Evolutionary conservation across 495 filamentous ascomycete genomes (phyloP), one percentile per base, ranked within the genome.

Genomic region (Astrothelium macrocarpum): DNA sequence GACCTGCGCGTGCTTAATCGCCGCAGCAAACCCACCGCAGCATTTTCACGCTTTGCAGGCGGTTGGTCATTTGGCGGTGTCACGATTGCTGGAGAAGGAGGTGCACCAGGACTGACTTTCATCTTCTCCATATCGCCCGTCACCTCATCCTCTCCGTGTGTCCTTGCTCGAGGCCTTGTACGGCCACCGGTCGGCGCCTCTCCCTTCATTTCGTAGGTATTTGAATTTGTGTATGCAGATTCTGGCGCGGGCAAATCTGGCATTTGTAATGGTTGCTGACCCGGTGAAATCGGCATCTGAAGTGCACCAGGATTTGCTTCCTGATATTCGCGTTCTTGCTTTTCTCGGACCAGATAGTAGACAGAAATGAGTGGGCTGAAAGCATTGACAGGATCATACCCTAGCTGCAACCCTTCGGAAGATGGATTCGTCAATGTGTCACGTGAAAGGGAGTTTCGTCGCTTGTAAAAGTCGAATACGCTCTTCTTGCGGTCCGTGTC

Each of bases 331-430:
- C 89, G 85, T 32, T 96, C 91, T 63, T 89, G 82, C 75, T 97
- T 97, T 76, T 99, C 94, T 62, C 87, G 88, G 43, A 96, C 94
- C 3, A 99, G 85, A 71, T 95, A 95, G 72, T 99, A 99, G 58
- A 97, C 85, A 2, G 95, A 97, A 25, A 97, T 81, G 56, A 99
- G 77, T 1, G 94, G 94, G 70, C 89, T 90, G 75, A 87, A 99
- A 2, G 94, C 94, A 74, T 97, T 97, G 59, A 94, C 76, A 2
- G 95, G 94, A 70, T 99, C 94, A 53, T 82, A 85, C 46, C 91
- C 91, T 29, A 92, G 74, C 67, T 86, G 85, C 23, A 99, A 80
- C 9, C 85, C 88, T 71, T 99, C 94, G 0, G 84, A 82, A 61
- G 93, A 97, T 25, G 88, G 83, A 29, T 85, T 87, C n/a, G 88